Conservation (phyloP, 2,329 filamentous ascomycete species). For the Fusarium domesticum region DNA sequence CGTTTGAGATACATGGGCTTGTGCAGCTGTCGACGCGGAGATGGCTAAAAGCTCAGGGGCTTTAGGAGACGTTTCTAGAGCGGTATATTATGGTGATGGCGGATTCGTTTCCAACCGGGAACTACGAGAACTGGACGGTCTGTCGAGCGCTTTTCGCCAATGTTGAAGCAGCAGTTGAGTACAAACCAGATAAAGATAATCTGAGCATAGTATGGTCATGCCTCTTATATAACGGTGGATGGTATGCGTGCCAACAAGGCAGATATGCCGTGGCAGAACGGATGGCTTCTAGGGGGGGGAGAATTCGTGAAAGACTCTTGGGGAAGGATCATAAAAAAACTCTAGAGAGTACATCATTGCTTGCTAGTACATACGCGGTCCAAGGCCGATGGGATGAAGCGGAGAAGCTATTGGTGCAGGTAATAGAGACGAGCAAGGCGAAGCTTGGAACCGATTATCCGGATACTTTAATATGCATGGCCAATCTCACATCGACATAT, state of each 20-base stretch:
- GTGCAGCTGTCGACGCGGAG: constrained; percentile 2
- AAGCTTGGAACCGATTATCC: constrained; percentile 2
- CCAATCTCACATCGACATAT: not conserved
- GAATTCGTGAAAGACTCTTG: not conserved
- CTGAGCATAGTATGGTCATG: too few species aligned
- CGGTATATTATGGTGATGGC: too few species aligned
- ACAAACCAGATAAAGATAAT: too few species aligned
- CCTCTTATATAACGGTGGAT: not conserved
- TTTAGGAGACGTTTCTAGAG: not conserved
- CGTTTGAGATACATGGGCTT: constrained; percentile 4
- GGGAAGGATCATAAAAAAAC: constrained; percentile 1
- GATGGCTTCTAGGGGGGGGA: not conserved
- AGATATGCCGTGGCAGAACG: not conserved
- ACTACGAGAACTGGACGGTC: constrained; percentile 1
- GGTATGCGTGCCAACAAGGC: not conserved
- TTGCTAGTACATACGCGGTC: not conserved
- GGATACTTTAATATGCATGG: not conserved
- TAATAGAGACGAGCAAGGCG: not conserved
- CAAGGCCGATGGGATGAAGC: not conserved
- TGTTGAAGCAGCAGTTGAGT: too few species aligned
- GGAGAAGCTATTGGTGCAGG: not conserved
- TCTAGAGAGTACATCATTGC: not conserved
- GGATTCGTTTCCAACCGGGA: constrained; percentile 1
- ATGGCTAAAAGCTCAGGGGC: constrained; percentile 5
- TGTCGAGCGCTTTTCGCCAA: too few species aligned